Evolutionary conservation across 805 yeast genomes (phyloP).

Genomic region (Saturnispora ahearnii): DNA sequence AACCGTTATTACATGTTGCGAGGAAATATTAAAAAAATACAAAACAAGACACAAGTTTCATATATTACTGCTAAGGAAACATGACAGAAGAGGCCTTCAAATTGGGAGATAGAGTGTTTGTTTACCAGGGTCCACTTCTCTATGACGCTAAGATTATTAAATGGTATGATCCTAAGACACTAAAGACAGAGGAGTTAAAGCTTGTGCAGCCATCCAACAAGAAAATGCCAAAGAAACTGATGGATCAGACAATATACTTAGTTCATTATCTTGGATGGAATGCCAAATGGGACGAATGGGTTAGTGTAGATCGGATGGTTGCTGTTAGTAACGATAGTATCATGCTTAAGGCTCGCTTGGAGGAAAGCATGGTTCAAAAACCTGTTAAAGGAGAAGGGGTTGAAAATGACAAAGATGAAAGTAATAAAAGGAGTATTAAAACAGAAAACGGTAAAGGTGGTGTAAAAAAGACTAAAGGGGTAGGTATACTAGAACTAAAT

Average conservation of each 20-base stretch:
- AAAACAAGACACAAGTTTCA: background rate
- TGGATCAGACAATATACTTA: slow-evolving; percentile 33
- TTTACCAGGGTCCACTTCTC: slow-evolving; percentile 83
- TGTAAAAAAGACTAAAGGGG: background rate
- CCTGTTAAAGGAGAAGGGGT: background rate
- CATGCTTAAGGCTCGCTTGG: slow-evolving; percentile 49
- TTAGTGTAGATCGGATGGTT: slow-evolving; percentile 55
- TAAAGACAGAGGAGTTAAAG: slow-evolving; percentile 33
- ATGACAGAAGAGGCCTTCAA: slow-evolving; percentile 9
- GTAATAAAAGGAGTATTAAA: background rate
- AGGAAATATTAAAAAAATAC: background rate
- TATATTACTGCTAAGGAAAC: background rate
- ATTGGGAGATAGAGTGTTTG: slow-evolving; percentile 41
- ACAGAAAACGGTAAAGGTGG: background rate
- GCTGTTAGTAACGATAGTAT: slow-evolving; percentile 62
- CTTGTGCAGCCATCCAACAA: slow-evolving; percentile 24
- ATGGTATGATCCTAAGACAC: slow-evolving; percentile 46
- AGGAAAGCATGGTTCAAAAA: slow-evolving; percentile 40
- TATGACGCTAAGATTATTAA: slow-evolving; percentile 80
- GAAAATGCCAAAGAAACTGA: slow-evolving; percentile 16
- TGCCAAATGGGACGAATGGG: slow-evolving; percentile 96
- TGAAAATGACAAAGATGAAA: slow-evolving; percentile 1
- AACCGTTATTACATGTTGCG: background rate
- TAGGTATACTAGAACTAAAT: background rate
- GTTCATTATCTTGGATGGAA: slow-evolving; percentile 97